Percentiles rank a stretch among this genome's conserved stretches.
These are phyloP conservation scores for Meyerozyma sp. DNA, from an alignment of 1,139 yeast species.

Conservation along the genomic window DNA sequence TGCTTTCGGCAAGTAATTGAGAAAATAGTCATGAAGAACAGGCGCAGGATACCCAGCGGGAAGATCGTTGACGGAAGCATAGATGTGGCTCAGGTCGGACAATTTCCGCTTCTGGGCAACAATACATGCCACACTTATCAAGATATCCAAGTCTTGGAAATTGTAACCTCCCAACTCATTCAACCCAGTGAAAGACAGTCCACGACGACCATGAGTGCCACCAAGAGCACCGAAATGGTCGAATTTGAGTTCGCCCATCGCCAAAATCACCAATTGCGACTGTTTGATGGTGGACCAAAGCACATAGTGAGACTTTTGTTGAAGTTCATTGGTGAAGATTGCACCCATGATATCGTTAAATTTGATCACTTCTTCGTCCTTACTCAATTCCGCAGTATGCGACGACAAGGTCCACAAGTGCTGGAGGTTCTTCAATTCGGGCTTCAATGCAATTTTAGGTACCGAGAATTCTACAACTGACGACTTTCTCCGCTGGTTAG, in stretches of 20 bases:
- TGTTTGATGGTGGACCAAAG: slow-evolving; percentile 27
- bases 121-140: slow-evolving; percentile 27
- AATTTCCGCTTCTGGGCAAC: slow-evolving; percentile 21
- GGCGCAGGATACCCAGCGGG: slow-evolving; percentile 33
- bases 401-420: not conserved
- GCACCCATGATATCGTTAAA: slow-evolving; percentile 31
- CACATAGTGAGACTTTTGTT: slow-evolving; percentile 31
- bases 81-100: slow-evolving; percentile 11
- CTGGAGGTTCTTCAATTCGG: slow-evolving; percentile 14
- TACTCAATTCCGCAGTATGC: slow-evolving; percentile 4
- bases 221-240: slow-evolving; percentile 18
- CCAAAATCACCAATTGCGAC: slow-evolving; percentile 19
- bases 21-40: slow-evolving; percentile 34
- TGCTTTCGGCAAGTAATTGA: slow-evolving; percentile 27
- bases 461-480: slow-evolving; percentile 19
- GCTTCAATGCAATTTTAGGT: slow-evolving; percentile 33
- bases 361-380: slow-evolving; percentile 6
- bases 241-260: slow-evolving; percentile 34
- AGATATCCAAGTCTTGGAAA: slow-evolving; percentile 37
- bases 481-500: slow-evolving; percentile 18
- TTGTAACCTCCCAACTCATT: slow-evolving; percentile 39
- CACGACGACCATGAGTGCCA: slow-evolving; percentile 24
- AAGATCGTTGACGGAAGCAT: slow-evolving; percentile 26
- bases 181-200: slow-evolving; percentile 34
- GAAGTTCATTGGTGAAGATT: slow-evolving; percentile 35